A percentile compares a stretch with the other conserved stretches of the same genome.
Evolutionary conservation across 495 filamentous ascomycete species (phyloP).

Genomic region (Talaromyces nanjingensis): DNA sequence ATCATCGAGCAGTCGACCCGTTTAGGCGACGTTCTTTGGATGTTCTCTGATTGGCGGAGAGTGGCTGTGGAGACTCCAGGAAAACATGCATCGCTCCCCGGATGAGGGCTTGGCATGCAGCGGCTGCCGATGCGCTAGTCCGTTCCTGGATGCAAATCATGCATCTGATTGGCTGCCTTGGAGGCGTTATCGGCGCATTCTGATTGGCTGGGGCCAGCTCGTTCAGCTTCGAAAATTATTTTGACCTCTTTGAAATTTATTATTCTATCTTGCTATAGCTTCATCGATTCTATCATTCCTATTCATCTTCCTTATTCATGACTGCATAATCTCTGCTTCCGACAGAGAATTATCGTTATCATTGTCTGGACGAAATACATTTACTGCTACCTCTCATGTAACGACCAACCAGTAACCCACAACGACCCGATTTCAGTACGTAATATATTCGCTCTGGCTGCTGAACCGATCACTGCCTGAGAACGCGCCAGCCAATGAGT

Average conservation of each 20-base stretch:
- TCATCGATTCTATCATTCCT: background rate
- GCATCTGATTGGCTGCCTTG: constrained; percentile 17
- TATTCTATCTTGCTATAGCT: background rate
- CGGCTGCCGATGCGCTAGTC: constrained; percentile 15
- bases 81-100: constrained; percentile 25
- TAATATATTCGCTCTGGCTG: background rate
- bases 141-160: constrained; percentile 2
- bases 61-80: constrained; percentile 18
- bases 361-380: background rate
- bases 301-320: too few relatives aligned
- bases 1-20: background rate
- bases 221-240: background rate
- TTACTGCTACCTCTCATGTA: too few relatives aligned
- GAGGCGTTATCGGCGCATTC: constrained; percentile 16
- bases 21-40: background rate
- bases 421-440: background rate
- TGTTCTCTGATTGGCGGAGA: background rate
- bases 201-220: constrained; percentile 17
- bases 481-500: background rate
- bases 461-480: background rate
- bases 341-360: too few relatives aligned
- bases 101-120: constrained; percentile 12
- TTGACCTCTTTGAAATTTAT: background rate
- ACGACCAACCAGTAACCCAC: background rate
- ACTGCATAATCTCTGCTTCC: too few relatives aligned